phyloP scores from a whole-genome alignment of 1,284 basidiomycete species.

The Ustilago hordei region DNA sequence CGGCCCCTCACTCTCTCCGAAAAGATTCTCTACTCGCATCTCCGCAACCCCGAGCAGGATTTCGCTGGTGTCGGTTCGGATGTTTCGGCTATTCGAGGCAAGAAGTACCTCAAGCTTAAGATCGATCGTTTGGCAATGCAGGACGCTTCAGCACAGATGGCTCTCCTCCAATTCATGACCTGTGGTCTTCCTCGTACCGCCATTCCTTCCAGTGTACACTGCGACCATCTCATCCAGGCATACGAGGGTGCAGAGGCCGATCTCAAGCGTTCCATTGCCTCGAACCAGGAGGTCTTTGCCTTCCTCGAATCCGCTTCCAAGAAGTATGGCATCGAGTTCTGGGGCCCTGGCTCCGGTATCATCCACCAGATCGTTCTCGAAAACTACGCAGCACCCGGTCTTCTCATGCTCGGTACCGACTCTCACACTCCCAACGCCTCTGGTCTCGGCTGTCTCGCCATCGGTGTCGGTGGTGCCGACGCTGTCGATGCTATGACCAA shows the following conservation, averaged over 20 bases:
- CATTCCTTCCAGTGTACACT: slow-evolving; percentile 91
- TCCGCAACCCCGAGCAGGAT: slow-evolving; percentile 79
- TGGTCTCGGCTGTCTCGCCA: slow-evolving; percentile 96
- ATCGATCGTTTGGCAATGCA: slow-evolving; percentile 99
- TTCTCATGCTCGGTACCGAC: slow-evolving; percentile 78
- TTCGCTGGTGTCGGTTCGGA: slow-evolving; percentile 77
- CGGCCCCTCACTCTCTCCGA: slow-evolving; percentile 91
- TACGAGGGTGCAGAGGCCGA: slow-evolving; percentile 83
- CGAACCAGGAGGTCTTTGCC: slow-evolving; percentile 97
- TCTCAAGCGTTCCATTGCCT: slow-evolving; percentile 83
- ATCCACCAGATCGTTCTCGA: slow-evolving; percentile 99
- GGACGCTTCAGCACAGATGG: slow-evolving; percentile 99
- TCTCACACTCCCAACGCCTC: slow-evolving; percentile 99
- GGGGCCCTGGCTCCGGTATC: slow-evolving; percentile 85
- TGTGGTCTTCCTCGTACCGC: slow-evolving; percentile 86
- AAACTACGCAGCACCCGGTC: slow-evolving; percentile 84
- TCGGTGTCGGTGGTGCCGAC: slow-evolving; percentile 98
- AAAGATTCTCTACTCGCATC: slow-evolving; percentile 96
- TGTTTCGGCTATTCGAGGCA: slow-evolving; percentile 76
- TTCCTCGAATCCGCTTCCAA: slow-evolving; percentile 93
- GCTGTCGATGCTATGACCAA: slow-evolving; percentile 98
- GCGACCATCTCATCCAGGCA: slow-evolving; percentile 80
- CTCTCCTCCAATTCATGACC: slow-evolving; percentile 98
- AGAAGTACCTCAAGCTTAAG: slow-evolving; percentile 87
- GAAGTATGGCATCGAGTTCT: slow-evolving; percentile 89